Base-by-base conservation (phyloP, 495 filamentous ascomycete species). In the Tuber borchii region DNA sequence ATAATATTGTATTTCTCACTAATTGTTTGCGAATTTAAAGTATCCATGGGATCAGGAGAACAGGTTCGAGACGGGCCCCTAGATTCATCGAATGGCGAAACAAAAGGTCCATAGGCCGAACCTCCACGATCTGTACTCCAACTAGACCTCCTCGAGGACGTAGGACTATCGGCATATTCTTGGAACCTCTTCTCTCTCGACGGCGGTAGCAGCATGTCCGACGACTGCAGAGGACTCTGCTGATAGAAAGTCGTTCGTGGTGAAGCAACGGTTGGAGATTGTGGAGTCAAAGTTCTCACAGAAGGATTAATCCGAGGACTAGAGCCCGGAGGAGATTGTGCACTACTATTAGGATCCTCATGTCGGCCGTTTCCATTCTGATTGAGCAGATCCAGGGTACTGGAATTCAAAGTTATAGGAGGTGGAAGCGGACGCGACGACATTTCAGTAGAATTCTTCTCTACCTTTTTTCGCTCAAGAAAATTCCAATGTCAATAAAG, bases 1-100 rank as follows among this genome's bases (percentile, higher is more conserved):
- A 90, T 87, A 71, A 93, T 93, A 79, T 91, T 92, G 80, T 90
- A 93, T 80, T 93, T 93, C 77, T 92, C 90, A 19, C 90, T 90
- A 2, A 93, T 92, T 7, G 91, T 93, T 83, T 93, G 91, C 6
- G 90, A 93, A 79, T 92, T 93, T 43, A 93, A 83, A 78, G 89
- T 85, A 43, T 90, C 87, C 34, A 87, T 7, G 82, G 85, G 76
- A 84, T 84, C 71, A 77, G 81, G 20, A 80, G 82, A 80, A 83
- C 86, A 10, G 71, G 61, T 79, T 78, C 85, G 42, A 65, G 78
- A 80, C 22, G 39, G 26, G 51, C 42, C 71, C 22, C 42, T 31
- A 73, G 74, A 73, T 44, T 78, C 78, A 76, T 87, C 86, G 75
- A 88, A 88, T 7, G 87, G 87, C 26, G 86, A 87, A 10, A 80